Conservation (phyloP, 208 protist species). For the Leishmania mexicana region DNA sequence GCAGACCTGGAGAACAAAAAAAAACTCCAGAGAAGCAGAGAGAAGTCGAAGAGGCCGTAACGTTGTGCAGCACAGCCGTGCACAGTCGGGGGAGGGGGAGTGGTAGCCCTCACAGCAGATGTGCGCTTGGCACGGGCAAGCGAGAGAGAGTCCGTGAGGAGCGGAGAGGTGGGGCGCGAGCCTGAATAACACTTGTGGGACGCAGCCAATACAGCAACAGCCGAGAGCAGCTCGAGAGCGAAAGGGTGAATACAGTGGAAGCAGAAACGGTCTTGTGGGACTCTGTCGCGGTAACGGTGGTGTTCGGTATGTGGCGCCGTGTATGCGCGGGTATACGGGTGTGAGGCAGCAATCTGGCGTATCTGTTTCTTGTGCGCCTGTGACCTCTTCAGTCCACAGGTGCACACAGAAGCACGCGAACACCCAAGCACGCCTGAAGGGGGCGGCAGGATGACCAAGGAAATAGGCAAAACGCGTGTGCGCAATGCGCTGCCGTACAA, state of each 20-base stretch:
- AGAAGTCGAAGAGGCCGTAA: background rate
- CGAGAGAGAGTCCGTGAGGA: background rate
- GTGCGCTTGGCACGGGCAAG: background rate
- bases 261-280: background rate
- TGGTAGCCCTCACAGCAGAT: background rate
- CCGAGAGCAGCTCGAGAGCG: background rate
- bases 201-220: background rate
- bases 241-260: background rate
- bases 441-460: background rate
- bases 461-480: background rate
- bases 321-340: background rate
- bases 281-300: background rate
- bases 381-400: background rate
- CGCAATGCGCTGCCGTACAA: background rate
- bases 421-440: background rate
- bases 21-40: background rate
- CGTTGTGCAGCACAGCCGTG: background rate
- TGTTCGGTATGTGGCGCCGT: background rate
- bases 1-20: background rate
- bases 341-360: too few species aligned
- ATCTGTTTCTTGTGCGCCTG: background rate
- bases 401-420: background rate
- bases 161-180: background rate
- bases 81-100: background rate
- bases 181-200: background rate